Conservation (phyloP, 768 basidiomycete genomes). For the Termitomyces heimii region DNA sequence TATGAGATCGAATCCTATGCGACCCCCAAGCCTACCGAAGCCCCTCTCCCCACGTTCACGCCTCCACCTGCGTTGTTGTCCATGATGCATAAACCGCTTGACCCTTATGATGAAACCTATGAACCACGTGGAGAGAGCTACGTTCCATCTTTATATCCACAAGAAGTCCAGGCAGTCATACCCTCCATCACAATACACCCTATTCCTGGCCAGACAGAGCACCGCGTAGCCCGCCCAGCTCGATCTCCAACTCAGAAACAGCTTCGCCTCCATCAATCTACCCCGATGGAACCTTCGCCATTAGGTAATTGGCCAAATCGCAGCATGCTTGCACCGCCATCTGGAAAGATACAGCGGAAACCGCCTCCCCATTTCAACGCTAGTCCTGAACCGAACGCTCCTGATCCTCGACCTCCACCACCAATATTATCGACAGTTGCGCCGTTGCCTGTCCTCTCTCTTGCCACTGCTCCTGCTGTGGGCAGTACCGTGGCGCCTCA, state of each 20-base stretch:
- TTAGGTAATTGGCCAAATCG: constrained; percentile 51
- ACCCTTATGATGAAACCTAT: constrained; percentile 2
- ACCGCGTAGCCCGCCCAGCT: not conserved
- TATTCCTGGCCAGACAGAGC: not conserved
- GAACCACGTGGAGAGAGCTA: constrained; percentile 7
- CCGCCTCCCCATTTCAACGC: not conserved
- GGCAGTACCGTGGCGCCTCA: not conserved
- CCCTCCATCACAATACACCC: not conserved
- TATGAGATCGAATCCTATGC: constrained; percentile 46
- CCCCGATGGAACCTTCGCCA: constrained; percentile 34
- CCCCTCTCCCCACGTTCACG: constrained; percentile 15
- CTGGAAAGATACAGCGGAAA: constrained; percentile 24
- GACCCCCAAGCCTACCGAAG: constrained; percentile 18
- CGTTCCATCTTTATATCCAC: constrained; percentile 26
- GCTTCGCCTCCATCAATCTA: constrained; percentile 13
- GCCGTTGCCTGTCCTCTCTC: not conserved
- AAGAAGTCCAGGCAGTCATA: constrained; percentile 18
- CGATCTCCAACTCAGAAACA: constrained; percentile 14
- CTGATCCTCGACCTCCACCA: not conserved
- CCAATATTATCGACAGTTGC: not conserved
- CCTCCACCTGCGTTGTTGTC: constrained; percentile 6
- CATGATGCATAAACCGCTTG: constrained; percentile 6
- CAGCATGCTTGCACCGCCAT: constrained; percentile 30
- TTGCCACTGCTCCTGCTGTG: not conserved
- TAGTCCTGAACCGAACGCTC: not conserved